Conservation (phyloP, 2,329 filamentous ascomycete genomes). For the Mariannaea sp. region DNA sequence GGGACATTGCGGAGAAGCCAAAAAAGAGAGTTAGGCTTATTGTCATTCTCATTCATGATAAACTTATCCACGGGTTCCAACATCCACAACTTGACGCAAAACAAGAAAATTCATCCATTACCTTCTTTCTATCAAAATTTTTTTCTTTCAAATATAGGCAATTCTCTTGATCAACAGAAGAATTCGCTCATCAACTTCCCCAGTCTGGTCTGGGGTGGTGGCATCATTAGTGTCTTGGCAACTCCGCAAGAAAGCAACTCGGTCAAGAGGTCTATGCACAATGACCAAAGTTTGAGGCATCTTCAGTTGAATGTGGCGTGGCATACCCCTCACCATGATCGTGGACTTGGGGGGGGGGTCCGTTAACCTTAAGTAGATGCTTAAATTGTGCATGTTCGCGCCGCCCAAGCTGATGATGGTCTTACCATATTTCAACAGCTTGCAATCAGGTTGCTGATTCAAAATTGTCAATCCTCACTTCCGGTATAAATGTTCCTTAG, state of each 20-base stretch:
- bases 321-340: slow-evolving; percentile 9
- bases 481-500: background rate
- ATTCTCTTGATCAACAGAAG: too few relatives aligned
- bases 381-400: slow-evolving; percentile 1
- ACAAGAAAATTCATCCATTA: too few relatives aligned
- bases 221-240: slow-evolving; percentile 13
- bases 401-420: background rate
- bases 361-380: slow-evolving; percentile 11
- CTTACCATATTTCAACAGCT: background rate
- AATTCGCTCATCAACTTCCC: too few relatives aligned
- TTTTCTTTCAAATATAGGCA: too few relatives aligned
- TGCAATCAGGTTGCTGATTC: background rate
- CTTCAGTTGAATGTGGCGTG: slow-evolving; percentile 2
- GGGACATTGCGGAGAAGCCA: too few relatives aligned
- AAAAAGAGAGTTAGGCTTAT: too few relatives aligned
- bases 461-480: background rate
- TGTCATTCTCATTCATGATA: too few relatives aligned
- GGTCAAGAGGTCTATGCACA: background rate
- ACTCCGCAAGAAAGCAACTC: background rate
- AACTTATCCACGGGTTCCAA: too few relatives aligned
- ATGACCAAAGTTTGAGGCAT: slow-evolving; percentile 9
- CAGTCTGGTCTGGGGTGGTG: background rate
- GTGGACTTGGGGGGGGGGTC: background rate
- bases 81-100: too few relatives aligned
- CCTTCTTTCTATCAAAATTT: too few relatives aligned